Conservation (phyloP, 805 yeast species). For the Cyberlindnera xylosilytica region DNA sequence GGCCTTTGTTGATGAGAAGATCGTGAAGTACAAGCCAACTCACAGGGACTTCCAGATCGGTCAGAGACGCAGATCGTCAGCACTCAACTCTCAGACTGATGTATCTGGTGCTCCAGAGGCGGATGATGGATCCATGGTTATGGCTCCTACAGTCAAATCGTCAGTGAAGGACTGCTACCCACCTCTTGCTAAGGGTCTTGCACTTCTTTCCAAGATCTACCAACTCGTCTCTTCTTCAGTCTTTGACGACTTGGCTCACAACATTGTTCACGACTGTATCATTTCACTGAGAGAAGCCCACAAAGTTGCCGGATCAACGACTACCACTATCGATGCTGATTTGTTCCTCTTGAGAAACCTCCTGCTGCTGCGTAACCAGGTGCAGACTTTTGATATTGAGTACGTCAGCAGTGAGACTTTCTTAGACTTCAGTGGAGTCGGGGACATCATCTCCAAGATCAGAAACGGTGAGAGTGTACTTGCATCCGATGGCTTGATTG, state of each 20-base stretch:
- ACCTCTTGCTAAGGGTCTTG: constrained; percentile 67
- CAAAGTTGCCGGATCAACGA: constrained; percentile 39
- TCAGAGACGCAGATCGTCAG: constrained; percentile 15
- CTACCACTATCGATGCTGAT: constrained; percentile 56
- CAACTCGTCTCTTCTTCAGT: constrained; percentile 74
- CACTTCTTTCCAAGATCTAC: constrained; percentile 71
- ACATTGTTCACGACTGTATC: constrained; percentile 76
- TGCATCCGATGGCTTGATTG: constrained; percentile 31
- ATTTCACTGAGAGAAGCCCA: constrained; percentile 55
- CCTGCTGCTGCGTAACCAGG: constrained; percentile 63
- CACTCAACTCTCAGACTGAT: too few species aligned
- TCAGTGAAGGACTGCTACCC: constrained; percentile 52
- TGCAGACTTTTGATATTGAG: constrained; percentile 77
- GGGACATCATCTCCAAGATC: constrained; percentile 43
- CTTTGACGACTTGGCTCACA: constrained; percentile 87
- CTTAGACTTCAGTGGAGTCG: constrained; percentile 78
- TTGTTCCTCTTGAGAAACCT: constrained; percentile 72
- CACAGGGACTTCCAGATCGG: constrained; percentile 66
- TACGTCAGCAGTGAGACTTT: constrained; percentile 67
- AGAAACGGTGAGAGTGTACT: constrained; percentile 29
- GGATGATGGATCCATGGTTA: constrained; percentile 7
- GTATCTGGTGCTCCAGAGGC: too few species aligned
- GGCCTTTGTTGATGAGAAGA: constrained; percentile 62
- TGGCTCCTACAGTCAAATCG: constrained; percentile 2
- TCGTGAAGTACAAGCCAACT: constrained; percentile 63